These are phyloP conservation scores for Xylaria intraflava DNA, from an alignment of 495 filamentous ascomycete species.

Conservation along the genomic window DNA sequence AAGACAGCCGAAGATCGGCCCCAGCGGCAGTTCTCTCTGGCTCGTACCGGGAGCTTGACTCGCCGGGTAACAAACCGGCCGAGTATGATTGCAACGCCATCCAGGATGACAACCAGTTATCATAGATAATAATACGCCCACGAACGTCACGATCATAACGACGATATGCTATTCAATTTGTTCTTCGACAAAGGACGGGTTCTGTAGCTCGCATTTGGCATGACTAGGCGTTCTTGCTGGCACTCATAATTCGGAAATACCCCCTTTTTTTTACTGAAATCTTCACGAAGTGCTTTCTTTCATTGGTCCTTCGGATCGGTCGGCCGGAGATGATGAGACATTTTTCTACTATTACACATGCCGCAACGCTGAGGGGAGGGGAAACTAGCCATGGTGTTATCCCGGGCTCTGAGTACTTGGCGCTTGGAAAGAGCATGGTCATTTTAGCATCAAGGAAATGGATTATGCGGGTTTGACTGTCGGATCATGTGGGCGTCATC, in stretches of 20 bases:
- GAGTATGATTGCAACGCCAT: conserved; percentile 29
- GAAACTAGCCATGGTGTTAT: not conserved
- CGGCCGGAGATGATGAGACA: not conserved
- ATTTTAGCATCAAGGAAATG: not conserved
- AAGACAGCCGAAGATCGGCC: conserved; percentile 36
- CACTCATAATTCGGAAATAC: conserved; percentile 9
- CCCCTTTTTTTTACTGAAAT: not conserved
- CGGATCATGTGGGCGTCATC: not conserved
- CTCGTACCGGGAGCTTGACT: conserved; percentile 36
- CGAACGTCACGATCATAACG: conserved; percentile 23
- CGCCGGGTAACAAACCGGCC: conserved; percentile 29
- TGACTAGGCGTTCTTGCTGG: conserved; percentile 11
- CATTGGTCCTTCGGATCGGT: not conserved
- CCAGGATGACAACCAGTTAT: conserved; percentile 10
- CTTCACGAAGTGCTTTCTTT: not conserved
- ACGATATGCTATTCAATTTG: conserved; percentile 22
- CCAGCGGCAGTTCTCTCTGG: conserved; percentile 34
- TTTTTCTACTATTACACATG: not conserved
- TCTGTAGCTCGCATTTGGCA: conserved; percentile 5
- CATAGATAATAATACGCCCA: conserved; percentile 19
- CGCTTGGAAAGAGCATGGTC: conserved; percentile 3
- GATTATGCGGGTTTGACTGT: not conserved
- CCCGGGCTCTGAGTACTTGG: not conserved
- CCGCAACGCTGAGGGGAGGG: not conserved
- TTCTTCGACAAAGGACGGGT: not conserved